phyloP scores from a whole-genome alignment of 352 stramenopile species.

The Blastocystis sp. region DNA sequence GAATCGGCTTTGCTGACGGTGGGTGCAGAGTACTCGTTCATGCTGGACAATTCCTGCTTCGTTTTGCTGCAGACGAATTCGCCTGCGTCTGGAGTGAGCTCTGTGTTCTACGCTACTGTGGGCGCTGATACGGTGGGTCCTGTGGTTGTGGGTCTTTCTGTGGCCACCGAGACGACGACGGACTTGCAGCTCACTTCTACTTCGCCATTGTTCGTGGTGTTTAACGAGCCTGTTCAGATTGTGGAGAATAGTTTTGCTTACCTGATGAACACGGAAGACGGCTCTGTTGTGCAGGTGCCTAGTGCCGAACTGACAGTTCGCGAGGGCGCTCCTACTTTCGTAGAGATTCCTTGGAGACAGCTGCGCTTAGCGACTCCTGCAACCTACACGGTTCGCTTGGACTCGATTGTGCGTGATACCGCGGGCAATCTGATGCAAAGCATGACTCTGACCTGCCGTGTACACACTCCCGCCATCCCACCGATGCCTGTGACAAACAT shows the following conservation, averaged over 20 bases:
- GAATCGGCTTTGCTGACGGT: neutral
- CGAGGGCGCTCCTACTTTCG: neutral
- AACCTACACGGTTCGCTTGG: neutral
- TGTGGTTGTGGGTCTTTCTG: neutral
- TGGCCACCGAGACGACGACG: neutral
- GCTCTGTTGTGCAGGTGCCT: neutral
- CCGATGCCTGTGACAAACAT: neutral
- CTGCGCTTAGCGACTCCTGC: neutral
- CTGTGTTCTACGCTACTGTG: neutral
- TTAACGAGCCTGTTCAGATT: neutral
- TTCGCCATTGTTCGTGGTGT: neutral
- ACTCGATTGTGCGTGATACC: neutral
- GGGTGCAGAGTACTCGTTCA: neutral
- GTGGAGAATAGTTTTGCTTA: neutral
- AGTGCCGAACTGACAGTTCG: neutral
- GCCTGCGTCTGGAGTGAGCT: neutral
- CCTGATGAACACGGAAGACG: neutral
- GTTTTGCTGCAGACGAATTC: neutral
- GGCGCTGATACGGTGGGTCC: neutral
- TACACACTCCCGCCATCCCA: neutral
- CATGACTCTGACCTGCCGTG: neutral
- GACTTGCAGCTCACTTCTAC: neutral
- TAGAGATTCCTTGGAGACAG: neutral
- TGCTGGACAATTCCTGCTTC: conserved; percentile 28
- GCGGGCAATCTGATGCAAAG: neutral